A percentile compares a stretch with the other conserved stretches of the same genome.
These are phyloP conservation scores for Acacia confusa DNA, from an alignment of 306 rosid genomes.

Conservation along the genomic window DNA sequence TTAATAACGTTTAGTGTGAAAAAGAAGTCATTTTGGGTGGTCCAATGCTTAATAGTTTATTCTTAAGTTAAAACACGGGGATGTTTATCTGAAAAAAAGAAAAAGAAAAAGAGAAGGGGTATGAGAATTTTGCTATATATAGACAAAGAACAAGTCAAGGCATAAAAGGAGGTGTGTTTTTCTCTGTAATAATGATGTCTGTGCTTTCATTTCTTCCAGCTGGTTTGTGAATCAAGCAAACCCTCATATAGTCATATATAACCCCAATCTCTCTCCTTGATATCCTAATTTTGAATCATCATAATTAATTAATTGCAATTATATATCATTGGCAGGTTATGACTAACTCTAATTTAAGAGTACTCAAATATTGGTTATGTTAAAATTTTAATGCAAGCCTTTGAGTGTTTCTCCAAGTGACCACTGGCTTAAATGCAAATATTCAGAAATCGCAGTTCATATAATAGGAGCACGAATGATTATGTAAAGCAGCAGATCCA, in stretches of 20 bases:
- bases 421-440: neutral
- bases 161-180: neutral
- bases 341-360: too few species aligned
- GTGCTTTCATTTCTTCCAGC: neutral
- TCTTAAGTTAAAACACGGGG: neutral
- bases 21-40: neutral
- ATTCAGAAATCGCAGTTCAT: neutral
- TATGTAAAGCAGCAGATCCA: neutral
- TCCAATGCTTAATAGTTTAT: neutral
- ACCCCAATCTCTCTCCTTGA: neutral
- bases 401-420: neutral
- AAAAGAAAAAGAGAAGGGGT: neutral
- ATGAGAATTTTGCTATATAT: neutral
- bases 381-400: neutral
- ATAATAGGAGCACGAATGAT: neutral
- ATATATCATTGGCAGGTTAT: neutral
- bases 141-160: conserved; percentile 19
- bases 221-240: neutral
- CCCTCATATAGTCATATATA: neutral
- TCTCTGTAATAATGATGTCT: conserved; percentile 9
- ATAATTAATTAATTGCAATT: neutral
- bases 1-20: neutral
- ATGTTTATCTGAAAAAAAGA: neutral
- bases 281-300: too few species aligned
- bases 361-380: neutral